Conservation (phyloP, 805 yeast species). For the Cyberlindnera sargentensis region DNA sequence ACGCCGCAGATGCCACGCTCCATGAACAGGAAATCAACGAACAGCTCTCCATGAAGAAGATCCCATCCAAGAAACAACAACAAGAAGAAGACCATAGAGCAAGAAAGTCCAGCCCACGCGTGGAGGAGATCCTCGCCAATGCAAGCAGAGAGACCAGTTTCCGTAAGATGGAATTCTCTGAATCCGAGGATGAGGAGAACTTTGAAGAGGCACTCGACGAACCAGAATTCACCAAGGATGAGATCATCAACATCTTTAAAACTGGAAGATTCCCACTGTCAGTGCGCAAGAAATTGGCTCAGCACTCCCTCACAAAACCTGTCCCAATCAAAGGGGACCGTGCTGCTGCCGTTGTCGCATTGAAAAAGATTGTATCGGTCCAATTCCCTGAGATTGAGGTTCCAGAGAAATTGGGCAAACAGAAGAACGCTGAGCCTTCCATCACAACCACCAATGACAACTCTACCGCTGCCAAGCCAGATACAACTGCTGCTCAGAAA, state of each 20-base stretch:
- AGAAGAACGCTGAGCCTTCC: too few relatives aligned
- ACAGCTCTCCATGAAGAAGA: conserved; percentile 14
- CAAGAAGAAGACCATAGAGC: background rate
- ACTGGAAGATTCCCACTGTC: conserved; percentile 5
- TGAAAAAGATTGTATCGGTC: conserved; percentile 1
- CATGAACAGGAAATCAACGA: conserved; percentile 31
- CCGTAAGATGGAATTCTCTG: conserved; percentile 1
- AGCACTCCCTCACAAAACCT: conserved; percentile 5
- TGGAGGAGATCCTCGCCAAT: background rate
- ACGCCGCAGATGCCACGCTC: conserved; percentile 30
- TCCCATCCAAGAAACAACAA: background rate
- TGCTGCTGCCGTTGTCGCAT: conserved; percentile 3
- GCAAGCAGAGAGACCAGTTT: background rate
- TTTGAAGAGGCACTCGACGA: background rate
- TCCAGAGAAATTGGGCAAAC: background rate
- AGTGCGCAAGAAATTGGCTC: conserved; percentile 6
- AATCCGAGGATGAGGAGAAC: conserved; percentile 1
- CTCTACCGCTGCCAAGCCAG: too few relatives aligned
- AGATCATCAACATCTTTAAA: conserved; percentile 4
- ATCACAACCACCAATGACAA: too few relatives aligned
- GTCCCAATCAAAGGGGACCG: background rate
- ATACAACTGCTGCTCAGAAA: too few relatives aligned
- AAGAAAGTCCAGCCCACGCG: background rate
- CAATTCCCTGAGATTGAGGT: conserved; percentile 7
- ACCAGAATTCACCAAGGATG: conserved; percentile 5